Percentiles rank a stretch among this genome's conserved stretches.
phyloP scores from a whole-genome alignment of 1,284 basidiomycete species.

The Sphagnurus paluster region DNA sequence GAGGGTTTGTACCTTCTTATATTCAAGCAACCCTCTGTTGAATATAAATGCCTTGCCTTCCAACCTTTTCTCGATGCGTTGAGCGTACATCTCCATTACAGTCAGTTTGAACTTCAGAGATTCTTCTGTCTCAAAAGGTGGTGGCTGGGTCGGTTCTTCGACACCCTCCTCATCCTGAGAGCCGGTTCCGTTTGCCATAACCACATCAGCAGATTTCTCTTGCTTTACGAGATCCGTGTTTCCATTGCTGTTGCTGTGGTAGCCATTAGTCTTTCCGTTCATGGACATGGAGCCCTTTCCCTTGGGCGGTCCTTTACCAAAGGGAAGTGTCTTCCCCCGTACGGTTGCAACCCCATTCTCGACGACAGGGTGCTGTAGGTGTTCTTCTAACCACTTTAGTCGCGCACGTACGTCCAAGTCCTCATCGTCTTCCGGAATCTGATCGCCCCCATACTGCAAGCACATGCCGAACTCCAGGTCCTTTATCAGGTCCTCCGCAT shows the following conservation, averaged over 20 bases:
- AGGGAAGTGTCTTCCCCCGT: slow-evolving; percentile 24
- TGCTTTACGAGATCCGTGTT: slow-evolving; percentile 41
- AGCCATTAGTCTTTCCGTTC: slow-evolving; percentile 51
- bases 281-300: slow-evolving; percentile 42
- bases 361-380: slow-evolving; percentile 26
- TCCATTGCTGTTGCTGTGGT: slow-evolving; percentile 45
- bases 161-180: slow-evolving; percentile 45
- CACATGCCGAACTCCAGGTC: slow-evolving; percentile 95
- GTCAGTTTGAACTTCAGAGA: slow-evolving; percentile 92
- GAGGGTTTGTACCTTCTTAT: slow-evolving; percentile 83
- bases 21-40: slow-evolving; percentile 89
- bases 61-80: slow-evolving; percentile 86
- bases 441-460: slow-evolving; percentile 82
- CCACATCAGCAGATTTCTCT: slow-evolving; percentile 52
- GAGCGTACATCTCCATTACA: slow-evolving; percentile 90
- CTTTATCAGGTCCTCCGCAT: slow-evolving; percentile 94
- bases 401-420: slow-evolving; percentile 71
- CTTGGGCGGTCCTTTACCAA: slow-evolving; percentile 41
- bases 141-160: slow-evolving; percentile 69
- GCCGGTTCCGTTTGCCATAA: slow-evolving; percentile 38
- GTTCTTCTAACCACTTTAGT: slow-evolving; percentile 68
- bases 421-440: slow-evolving; percentile 73
- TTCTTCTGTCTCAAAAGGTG: slow-evolving; percentile 81
- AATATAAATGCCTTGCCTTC: slow-evolving; percentile 93
- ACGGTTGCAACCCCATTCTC: slow-evolving; percentile 23